Conservation (phyloP, 116 monocot genomes). For the Trichopus zeylanicus region DNA sequence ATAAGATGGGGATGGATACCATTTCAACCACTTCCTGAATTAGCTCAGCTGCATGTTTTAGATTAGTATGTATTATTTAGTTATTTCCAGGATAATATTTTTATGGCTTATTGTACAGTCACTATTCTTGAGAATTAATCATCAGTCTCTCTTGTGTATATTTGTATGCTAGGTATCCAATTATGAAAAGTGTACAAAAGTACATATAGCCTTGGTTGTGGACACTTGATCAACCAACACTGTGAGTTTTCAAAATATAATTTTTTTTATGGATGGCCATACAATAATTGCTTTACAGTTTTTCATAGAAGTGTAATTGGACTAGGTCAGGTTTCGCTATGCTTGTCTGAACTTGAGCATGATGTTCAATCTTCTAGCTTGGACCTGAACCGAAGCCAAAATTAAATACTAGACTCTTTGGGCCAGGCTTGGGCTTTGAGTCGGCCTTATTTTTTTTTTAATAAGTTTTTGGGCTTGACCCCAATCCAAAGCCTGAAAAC, state of each 20-base stretch:
- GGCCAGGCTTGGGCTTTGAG: too few species aligned
- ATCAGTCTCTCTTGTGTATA: background rate
- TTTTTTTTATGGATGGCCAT: too few species aligned
- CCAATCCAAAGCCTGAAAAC: background rate
- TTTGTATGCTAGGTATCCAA: constrained; percentile 18
- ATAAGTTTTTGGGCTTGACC: background rate
- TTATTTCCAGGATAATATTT: background rate
- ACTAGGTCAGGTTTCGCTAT: too few species aligned
- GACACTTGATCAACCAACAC: constrained; percentile 29
- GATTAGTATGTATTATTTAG: constrained; percentile 16
- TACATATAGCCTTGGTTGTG: constrained; percentile 37
- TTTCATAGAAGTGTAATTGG: too few species aligned
- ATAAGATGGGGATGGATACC: constrained; percentile 40
- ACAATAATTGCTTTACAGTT: too few species aligned
- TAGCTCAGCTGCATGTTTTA: constrained; percentile 25
- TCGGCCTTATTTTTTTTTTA: too few species aligned
- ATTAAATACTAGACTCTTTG: too few species aligned
- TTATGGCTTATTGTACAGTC: background rate
- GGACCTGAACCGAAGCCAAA: too few species aligned
- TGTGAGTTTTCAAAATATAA: too few species aligned
- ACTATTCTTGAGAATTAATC: background rate
- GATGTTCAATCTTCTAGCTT: too few species aligned
- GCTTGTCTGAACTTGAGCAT: too few species aligned
- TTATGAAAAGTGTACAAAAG: constrained; percentile 25
- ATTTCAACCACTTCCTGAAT: constrained; percentile 34